Evolutionary conservation across 768 basidiomycete species (phyloP).

Genomic region (Lyophyllum decastes): DNA sequence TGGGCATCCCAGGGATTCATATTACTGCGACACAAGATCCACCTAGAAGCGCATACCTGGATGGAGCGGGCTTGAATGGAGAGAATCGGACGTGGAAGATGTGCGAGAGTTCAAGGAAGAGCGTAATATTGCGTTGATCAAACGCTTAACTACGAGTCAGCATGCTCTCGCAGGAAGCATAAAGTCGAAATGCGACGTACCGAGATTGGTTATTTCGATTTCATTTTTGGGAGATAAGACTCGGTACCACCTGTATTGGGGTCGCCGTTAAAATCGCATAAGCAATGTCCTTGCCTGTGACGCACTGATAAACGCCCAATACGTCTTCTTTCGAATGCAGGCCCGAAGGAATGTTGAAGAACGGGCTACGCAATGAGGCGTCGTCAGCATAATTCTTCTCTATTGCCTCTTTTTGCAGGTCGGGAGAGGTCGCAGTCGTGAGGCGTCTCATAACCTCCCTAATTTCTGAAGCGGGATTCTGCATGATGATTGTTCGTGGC

Average conservation of each 20-base stretch:
- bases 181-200: conserved; percentile 32
- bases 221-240: conserved; percentile 55
- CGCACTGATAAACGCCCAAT: conserved; percentile 60
- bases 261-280: neutral
- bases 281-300: neutral
- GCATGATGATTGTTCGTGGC: conserved; percentile 39
- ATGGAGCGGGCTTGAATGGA: conserved; percentile 42
- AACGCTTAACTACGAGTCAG: conserved; percentile 37
- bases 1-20: conserved; percentile 16
- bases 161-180: neutral
- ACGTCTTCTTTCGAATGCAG: conserved; percentile 56
- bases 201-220: conserved; percentile 40
- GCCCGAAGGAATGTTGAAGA: conserved; percentile 48
- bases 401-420: conserved; percentile 48
- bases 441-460: conserved; percentile 41
- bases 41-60: conserved; percentile 36
- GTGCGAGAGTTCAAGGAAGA: conserved; percentile 57
- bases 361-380: conserved; percentile 59
- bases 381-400: conserved; percentile 53
- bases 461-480: conserved; percentile 57
- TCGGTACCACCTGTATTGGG: conserved; percentile 55
- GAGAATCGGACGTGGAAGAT: conserved; percentile 53
- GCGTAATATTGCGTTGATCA: conserved; percentile 37
- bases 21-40: neutral
- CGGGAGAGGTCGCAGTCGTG: conserved; percentile 48